Base-by-base conservation (phyloP, 495 filamentous ascomycete species). In the Aspergillus carlsbadensis region DNA sequence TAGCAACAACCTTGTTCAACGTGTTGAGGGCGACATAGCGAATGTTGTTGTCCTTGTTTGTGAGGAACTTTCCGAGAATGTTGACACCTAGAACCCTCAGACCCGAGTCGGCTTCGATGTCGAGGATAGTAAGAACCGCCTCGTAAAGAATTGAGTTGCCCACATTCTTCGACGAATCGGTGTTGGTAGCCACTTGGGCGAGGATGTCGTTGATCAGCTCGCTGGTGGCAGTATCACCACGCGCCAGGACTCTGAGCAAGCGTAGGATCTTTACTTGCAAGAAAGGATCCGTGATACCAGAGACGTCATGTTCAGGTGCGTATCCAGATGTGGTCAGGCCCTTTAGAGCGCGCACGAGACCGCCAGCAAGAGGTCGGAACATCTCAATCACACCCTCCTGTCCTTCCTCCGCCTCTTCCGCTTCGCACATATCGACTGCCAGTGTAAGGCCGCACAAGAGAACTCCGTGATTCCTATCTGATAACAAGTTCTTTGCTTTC, bases 11-110 rank as follows among this genome's bases (percentile, higher is more conserved):
- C 74, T 98, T 98, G 74, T 96, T 93, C 56, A 98, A 78, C 1
- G 94, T 98, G 70, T 98, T 98, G 22, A 98, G 73, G 21, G 94
- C 94, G 44, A 98, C 94, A 68, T 98, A 98, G 64, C 94, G 90
- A 67, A 98, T 98, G 65, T 98, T 98, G 78, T 98, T 98, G 74
- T 98, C 94, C 69, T 92, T 89, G 72, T 98, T 98, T 6, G 91
- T 85, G 52, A 98, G 75, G 78, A 98, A 98, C 68, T 98, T 98
- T 66, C 94, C 94, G 8, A 98, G 84, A 52, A 98, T 98, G 65
- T 98, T 98, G 60, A 98, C 93, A 66, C 94, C 94, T 41, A 98
- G 78, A 10, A 98, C 95, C 35, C 95, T 79, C 56, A 98, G 72
- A 8, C 95, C 92, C 10, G 93, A 93, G 68, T 98, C 94, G 6